Conservation (phyloP, 1,139 yeast species). For the Yamadazyma trypodendri region DNA sequence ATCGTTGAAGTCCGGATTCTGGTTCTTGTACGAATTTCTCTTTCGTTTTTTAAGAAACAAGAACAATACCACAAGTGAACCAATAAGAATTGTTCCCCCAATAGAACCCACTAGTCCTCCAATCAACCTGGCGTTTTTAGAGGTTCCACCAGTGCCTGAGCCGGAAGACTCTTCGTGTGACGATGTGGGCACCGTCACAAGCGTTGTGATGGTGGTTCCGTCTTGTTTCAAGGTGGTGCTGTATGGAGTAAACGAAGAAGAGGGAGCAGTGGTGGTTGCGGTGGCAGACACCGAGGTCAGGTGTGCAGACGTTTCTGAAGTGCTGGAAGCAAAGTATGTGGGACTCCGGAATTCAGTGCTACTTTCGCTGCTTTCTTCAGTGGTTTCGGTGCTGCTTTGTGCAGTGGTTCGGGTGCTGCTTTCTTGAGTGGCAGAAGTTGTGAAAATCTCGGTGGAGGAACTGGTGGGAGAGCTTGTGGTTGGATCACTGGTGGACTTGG, state of each 20-base stretch:
- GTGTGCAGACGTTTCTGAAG: too few relatives aligned
- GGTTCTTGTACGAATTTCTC: constrained; percentile 34
- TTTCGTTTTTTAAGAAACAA: constrained; percentile 35
- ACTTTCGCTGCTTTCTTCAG: too few relatives aligned
- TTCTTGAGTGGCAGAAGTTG: too few relatives aligned
- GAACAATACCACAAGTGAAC: constrained; percentile 36
- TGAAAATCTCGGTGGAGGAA: constrained; percentile 2
- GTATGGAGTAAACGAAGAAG: constrained; percentile 15
- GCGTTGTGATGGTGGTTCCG: constrained; percentile 44
- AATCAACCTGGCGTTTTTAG: constrained; percentile 37
- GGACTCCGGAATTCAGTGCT: too few relatives aligned
- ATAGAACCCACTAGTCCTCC: constrained; percentile 51
- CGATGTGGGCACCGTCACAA: constrained; percentile 40
- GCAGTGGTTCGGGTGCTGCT: too few relatives aligned
- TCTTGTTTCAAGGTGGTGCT: constrained; percentile 28
- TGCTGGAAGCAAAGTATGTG: constrained; percentile 4
- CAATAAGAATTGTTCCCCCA: constrained; percentile 46
- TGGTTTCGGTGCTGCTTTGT: too few relatives aligned
- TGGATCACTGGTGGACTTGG: constrained; percentile 1
- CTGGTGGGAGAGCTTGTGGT: too few relatives aligned
- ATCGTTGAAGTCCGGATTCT: constrained; percentile 46
- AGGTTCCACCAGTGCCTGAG: constrained; percentile 18
- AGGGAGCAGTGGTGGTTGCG: constrained; percentile 3
- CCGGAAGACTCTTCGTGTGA: constrained; percentile 11
- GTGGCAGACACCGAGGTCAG: neutral